These are phyloP conservation scores for Pseudofabraea citricarpa DNA, from an alignment of 2,329 filamentous ascomycete species.

Conservation along the genomic window DNA sequence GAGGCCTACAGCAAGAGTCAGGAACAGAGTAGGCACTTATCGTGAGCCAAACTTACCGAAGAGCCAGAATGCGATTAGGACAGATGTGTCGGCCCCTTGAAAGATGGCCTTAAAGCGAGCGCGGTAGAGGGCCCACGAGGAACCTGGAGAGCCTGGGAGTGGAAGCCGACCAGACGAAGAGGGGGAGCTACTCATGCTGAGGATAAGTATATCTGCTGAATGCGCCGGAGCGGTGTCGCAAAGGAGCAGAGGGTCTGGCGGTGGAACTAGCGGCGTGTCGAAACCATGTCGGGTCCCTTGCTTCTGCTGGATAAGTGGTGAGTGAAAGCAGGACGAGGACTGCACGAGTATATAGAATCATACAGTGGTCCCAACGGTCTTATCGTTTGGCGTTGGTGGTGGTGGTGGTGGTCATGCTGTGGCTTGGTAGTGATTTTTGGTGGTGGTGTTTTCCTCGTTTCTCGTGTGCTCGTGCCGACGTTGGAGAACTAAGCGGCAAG, in stretches of 20 bases:
- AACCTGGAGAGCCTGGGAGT: constrained; percentile 51
- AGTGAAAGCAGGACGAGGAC: no score
- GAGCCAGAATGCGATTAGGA: constrained; percentile 84
- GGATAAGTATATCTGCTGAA: no score
- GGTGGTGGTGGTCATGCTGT: neutral
- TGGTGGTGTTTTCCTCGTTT: no score
- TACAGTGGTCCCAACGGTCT: no score
- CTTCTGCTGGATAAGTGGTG: no score
- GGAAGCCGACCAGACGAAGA: constrained; percentile 39
- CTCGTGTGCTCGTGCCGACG: neutral
- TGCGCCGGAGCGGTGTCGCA: no score
- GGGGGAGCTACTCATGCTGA: constrained; percentile 18
- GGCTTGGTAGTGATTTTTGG: no score
- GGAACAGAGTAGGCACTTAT: no score
- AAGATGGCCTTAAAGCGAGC: constrained; percentile 61
- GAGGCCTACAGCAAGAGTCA: constrained; percentile 66
- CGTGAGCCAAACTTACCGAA: constrained; percentile 79
- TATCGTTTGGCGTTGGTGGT: neutral
- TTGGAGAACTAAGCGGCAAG: neutral
- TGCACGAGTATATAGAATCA: no score
- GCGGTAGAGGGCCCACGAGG: constrained; percentile 71
- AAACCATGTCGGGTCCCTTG: no score
- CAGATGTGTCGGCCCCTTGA: constrained; percentile 62
- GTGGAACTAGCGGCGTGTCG: no score
- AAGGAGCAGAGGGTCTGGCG: no score